Conservation (phyloP, 2,329 filamentous ascomycete genomes). For the Aspergillus pseudotamarii region DNA sequence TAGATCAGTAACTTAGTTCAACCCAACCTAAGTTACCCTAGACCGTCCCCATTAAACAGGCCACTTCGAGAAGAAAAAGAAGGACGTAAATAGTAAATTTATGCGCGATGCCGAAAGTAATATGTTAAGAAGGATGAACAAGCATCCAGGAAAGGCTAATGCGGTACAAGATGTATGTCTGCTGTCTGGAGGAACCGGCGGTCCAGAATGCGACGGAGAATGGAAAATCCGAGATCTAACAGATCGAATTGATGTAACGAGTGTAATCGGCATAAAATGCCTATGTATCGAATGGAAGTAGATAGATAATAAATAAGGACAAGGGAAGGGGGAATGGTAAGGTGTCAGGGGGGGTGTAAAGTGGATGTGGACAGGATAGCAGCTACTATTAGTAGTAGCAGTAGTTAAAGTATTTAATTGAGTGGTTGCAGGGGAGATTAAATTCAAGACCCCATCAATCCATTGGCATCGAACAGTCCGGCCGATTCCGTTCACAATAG, state of each 20-base stretch:
- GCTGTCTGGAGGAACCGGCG: background rate
- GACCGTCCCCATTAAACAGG: background rate
- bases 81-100: background rate
- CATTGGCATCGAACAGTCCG: background rate
- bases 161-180: background rate
- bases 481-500: background rate
- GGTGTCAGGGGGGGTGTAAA: background rate
- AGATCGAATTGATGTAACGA: slow-evolving; percentile 26
- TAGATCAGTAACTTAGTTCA: slow-evolving; percentile 14
- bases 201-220: slow-evolving; percentile 12
- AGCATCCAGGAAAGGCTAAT: background rate
- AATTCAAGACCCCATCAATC: background rate
- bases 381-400: background rate
- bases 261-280: slow-evolving; percentile 32
- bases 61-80: background rate
- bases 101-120: background rate
- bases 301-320: background rate
- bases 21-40: slow-evolving; percentile 1
- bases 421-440: background rate
- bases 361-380: slow-evolving; percentile 1
- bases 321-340: background rate
- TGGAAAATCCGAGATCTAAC: slow-evolving; percentile 2
- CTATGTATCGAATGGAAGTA: slow-evolving; percentile 1
- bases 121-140: background rate
- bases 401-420: background rate